Percentiles rank a stretch among this genome's conserved stretches.
phyloP scores from a whole-genome alignment of 371 early-diverging fungal species.

The Catenaria anguillulae region DNA sequence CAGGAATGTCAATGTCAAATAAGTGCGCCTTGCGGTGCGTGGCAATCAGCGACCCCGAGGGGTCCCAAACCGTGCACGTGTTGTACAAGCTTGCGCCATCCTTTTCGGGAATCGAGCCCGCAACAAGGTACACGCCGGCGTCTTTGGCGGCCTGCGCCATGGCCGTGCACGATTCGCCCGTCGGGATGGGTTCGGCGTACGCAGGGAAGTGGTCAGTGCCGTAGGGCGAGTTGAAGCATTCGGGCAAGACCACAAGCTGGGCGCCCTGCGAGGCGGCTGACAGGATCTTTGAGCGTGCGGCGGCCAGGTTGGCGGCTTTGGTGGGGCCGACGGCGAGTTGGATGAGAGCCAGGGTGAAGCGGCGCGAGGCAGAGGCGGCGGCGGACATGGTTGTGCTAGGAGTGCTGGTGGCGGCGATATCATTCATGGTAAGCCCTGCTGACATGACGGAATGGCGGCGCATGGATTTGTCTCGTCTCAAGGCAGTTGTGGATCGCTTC shows the following conservation, averaged over 20 bases:
- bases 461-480: no score
- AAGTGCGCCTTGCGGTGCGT: constrained; percentile 72
- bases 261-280: constrained; percentile 69
- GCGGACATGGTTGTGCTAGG: no score
- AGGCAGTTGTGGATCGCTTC: no score
- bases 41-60: constrained; percentile 49
- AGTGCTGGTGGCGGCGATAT: no score
- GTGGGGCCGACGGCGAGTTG: constrained; percentile 58
- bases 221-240: constrained; percentile 94
- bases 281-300: constrained; percentile 56
- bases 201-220: constrained; percentile 64
- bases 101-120: constrained; percentile 81
- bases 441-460: no score
- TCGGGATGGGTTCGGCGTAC: constrained; percentile 46
- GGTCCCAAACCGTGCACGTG: constrained; percentile 76
- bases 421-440: no score
- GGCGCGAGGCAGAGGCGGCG: no score
- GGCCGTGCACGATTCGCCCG: constrained; percentile 40
- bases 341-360: constrained; percentile 42
- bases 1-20: constrained; percentile 91
- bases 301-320: constrained; percentile 60
- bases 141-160: constrained; percentile 62
- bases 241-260: constrained; percentile 77
- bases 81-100: constrained; percentile 56
- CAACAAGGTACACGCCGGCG: constrained; percentile 51